phyloP scores from a whole-genome alignment of 148 eudicot genomes.

The Cornus florida region DNA sequence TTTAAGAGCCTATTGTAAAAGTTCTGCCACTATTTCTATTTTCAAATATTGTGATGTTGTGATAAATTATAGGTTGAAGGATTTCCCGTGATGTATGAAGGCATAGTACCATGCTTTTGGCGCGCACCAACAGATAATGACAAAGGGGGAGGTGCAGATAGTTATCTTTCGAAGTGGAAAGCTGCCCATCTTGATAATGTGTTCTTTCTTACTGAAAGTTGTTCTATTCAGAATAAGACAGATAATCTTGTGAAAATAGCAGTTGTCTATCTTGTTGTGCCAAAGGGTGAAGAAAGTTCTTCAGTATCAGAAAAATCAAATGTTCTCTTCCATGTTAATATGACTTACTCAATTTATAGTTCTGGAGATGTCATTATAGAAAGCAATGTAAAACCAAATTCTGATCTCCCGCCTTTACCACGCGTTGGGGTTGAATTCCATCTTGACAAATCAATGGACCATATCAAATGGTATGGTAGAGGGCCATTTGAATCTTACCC shows the following conservation, averaged over 20 bases:
- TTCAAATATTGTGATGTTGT: conserved; percentile 1
- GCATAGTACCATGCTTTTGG: conserved; percentile 91
- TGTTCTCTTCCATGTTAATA: conserved; percentile 41
- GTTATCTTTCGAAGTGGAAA: conserved; percentile 83
- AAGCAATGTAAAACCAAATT: conserved; percentile 51
- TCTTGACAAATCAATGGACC: conserved; percentile 64
- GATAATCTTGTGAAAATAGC: conserved; percentile 52
- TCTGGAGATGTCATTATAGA: conserved; percentile 85
- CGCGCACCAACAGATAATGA: conserved; percentile 97
- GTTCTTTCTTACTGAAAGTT: conserved; percentile 44
- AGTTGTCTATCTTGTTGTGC: conserved; percentile 41
- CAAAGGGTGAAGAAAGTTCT: conserved; percentile 32
- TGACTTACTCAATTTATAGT: conserved; percentile 59
- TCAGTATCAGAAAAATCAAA: conserved; percentile 31
- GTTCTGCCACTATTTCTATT: background rate
- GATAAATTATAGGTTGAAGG: conserved; percentile 62
- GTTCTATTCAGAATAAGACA: conserved; percentile 41
- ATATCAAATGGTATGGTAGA: conserved; percentile 80
- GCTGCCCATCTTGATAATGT: conserved; percentile 64
- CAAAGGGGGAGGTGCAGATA: conserved; percentile 70
- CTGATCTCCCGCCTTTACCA: conserved; percentile 85
- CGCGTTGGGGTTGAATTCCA: conserved; percentile 90
- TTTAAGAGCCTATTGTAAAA: background rate
- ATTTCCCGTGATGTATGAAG: conserved; percentile 57
- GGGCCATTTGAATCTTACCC: conserved; percentile 98